Evolutionary conservation across 164 flowering plant species (phyloP), one percentile per base, ranked within the genome.

Genomic region (Platanus orientalis): DNA sequence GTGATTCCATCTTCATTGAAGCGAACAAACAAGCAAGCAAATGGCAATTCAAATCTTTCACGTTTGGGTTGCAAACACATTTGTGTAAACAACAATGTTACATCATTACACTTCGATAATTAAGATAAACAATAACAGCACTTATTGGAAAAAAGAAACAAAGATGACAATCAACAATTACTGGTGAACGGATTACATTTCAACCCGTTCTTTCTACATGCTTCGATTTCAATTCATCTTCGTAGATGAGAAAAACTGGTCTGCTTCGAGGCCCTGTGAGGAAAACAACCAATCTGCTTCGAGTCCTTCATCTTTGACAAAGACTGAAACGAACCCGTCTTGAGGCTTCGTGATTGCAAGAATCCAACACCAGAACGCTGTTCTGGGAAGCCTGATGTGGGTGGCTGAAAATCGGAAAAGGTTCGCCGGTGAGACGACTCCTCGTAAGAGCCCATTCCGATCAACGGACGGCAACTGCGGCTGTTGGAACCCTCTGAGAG

Each of bases 361-460:
- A 25, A 58, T 1, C 36, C 57, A 0, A 49, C 12, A 29, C 57
- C 49, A 7, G 61, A 44, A 25, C 28, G 32, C 44, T 58, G 63
- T 25, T 58, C 34, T 9, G 30, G 13, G 6, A 50, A 25, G 1
- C 48, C 63, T 57, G 42, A 20, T 0, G 52, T 39, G 13, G 63
- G 58, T 39, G 63, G 63, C 44, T 58, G 69, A 51, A 58, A 59
- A 5, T 66, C 69, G 25, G 63, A 66, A 7, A 58, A 40, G 5
- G 69, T 66, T 50, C 69, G 36, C 2, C 69, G 53, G 47, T 66
- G 69, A 17, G 63, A 58, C 5, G 69, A 66, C 16, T 57, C 69
- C 34, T 66, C 69, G 7, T 42, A 36, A 7, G 69, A 49, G 30
- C 52, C 69, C 27, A 21, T 11, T 9, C 17, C 32, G 0, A n/a